phyloP scores from a whole-genome alignment of 495 filamentous ascomycete genomes.

The Penicillium arizonense region DNA sequence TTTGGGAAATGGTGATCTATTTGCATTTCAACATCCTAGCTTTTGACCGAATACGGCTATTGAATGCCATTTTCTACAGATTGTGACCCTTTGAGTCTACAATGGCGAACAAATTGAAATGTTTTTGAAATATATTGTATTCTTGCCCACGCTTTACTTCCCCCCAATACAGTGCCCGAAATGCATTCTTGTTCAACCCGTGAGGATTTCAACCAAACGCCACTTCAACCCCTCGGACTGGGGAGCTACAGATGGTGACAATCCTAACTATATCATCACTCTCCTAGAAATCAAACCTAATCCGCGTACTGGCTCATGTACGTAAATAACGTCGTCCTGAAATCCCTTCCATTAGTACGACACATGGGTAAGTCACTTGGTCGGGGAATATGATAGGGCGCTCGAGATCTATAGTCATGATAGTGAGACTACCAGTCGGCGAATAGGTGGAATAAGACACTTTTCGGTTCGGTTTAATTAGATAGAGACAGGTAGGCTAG shows the following conservation, averaged over 20 bases:
- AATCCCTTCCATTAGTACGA: slow-evolving; percentile 42
- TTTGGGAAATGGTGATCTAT: no score
- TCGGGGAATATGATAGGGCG: slow-evolving; percentile 37
- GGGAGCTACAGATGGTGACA: slow-evolving; percentile 1
- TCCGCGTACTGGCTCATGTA: slow-evolving; percentile 20
- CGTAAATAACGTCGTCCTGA: slow-evolving; percentile 24
- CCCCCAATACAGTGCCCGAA: slow-evolving; percentile 22
- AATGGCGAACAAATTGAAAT: neutral
- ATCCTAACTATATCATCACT: slow-evolving; percentile 9
- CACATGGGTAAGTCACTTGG: slow-evolving; percentile 13
- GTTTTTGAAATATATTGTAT: neutral
- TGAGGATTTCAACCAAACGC: slow-evolving; percentile 17
- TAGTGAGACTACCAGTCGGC: slow-evolving; percentile 48
- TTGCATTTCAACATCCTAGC: no score
- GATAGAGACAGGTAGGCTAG: no score
- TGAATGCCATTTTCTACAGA: neutral
- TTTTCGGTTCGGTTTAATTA: slow-evolving; percentile 5
- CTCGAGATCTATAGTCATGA: slow-evolving; percentile 33
- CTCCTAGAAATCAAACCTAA: slow-evolving; percentile 19
- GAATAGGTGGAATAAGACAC: slow-evolving; percentile 36
- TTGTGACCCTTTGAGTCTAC: no score
- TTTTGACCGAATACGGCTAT: no score
- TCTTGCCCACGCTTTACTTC: slow-evolving; percentile 1
- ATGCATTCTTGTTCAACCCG: slow-evolving; percentile 25
- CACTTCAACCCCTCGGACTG: slow-evolving; percentile 15